A percentile compares a stretch with the other conserved stretches of the same genome.
Evolutionary conservation across 495 filamentous ascomycete species (phyloP).

Genomic region (Xylaria venustula): DNA sequence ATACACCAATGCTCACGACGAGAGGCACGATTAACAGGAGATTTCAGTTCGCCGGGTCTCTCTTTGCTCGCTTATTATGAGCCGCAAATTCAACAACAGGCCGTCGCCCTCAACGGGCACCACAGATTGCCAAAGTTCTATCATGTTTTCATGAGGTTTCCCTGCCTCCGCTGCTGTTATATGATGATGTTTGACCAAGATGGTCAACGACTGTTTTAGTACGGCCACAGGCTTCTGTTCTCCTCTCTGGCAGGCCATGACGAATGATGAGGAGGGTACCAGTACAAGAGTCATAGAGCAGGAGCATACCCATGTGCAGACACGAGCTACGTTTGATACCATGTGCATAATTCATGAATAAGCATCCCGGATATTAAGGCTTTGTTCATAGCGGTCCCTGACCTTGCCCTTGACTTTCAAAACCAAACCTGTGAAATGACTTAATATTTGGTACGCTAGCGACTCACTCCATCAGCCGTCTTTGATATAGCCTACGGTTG

Average conservation of each 20-base stretch:
- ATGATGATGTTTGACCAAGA: background rate
- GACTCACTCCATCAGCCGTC: too few species aligned
- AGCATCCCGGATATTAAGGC: slow-evolving; percentile 6
- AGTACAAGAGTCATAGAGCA: background rate
- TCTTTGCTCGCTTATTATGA: background rate
- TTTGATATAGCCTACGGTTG: too few species aligned
- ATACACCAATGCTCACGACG: background rate
- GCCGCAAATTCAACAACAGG: background rate
- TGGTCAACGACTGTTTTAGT: background rate
- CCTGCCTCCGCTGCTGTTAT: background rate
- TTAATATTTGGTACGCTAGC: too few species aligned
- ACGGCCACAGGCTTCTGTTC: background rate
- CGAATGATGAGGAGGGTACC: background rate
- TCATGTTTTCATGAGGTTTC: background rate
- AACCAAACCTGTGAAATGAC: too few species aligned
- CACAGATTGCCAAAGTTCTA: background rate
- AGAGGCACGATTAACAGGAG: background rate
- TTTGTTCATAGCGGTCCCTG: background rate
- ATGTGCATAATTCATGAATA: slow-evolving; percentile 11
- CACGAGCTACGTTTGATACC: slow-evolving; percentile 17
- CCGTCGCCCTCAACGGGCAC: background rate
- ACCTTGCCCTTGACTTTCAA: background rate
- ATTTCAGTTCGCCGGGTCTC: background rate
- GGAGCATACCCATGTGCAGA: slow-evolving; percentile 1
- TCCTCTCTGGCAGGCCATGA: background rate